phyloP scores from a whole-genome alignment of 208 protist genomes.

The Naegleria lovaniensis region DNA sequence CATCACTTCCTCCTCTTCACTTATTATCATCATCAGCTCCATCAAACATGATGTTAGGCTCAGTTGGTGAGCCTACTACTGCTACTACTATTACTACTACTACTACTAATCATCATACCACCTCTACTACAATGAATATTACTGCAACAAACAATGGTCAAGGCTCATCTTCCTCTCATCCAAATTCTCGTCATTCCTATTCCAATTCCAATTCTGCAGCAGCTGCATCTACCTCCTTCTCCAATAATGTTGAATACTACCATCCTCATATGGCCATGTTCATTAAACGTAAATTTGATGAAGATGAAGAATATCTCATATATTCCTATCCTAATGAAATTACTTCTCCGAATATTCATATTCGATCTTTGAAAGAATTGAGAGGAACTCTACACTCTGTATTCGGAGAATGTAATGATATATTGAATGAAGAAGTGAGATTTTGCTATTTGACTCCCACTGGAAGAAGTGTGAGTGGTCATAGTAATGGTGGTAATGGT shows the following conservation, averaged over 20 bases:
- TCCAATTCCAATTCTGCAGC: not conserved
- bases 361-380: not conserved
- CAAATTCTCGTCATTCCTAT: not conserved
- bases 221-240: too few species aligned
- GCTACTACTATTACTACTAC: too few species aligned
- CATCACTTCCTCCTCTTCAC: too few species aligned
- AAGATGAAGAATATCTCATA: not conserved
- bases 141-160: too few species aligned
- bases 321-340: not conserved
- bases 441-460: not conserved
- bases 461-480: not conserved
- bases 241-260: not conserved
- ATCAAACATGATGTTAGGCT: too few species aligned
- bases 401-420: not conserved
- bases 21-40: too few species aligned
- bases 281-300: not conserved
- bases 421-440: not conserved
- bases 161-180: too few species aligned
- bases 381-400: not conserved
- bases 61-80: too few species aligned
- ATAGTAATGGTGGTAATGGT: not conserved
- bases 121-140: too few species aligned
- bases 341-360: not conserved
- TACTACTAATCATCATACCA: too few species aligned
- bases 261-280: not conserved